Conservation (phyloP, 768 basidiomycete genomes). For the Clitopilus passeckerianus region DNA sequence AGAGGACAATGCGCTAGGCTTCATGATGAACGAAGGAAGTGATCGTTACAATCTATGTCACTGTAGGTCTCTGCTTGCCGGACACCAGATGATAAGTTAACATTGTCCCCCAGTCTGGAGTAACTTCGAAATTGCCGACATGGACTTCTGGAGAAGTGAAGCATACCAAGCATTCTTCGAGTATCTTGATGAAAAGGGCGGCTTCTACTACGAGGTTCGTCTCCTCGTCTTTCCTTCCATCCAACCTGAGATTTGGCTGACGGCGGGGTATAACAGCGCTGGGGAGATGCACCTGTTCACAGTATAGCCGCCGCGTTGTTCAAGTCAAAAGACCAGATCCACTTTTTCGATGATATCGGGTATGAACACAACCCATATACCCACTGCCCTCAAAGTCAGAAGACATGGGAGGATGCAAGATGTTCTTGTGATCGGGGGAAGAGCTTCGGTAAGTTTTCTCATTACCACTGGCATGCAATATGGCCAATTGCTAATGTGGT, state of each 20-base stretch:
- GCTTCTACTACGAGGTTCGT: slow-evolving; percentile 65
- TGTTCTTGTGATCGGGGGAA: slow-evolving; percentile 58
- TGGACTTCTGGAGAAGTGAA: slow-evolving; percentile 61
- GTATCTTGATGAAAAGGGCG: slow-evolving; percentile 55
- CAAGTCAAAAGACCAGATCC: slow-evolving; percentile 62
- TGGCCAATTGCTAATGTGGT: not conserved
- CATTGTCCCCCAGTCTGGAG: slow-evolving; percentile 41
- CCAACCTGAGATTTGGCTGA: slow-evolving; percentile 33
- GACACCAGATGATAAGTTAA: not conserved
- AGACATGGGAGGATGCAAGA: slow-evolving; percentile 43
- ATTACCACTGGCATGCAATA: not conserved
- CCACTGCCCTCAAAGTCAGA: slow-evolving; percentile 53
- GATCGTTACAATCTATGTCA: slow-evolving; percentile 75
- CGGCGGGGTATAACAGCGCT: slow-evolving; percentile 39
- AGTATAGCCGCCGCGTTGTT: slow-evolving; percentile 78
- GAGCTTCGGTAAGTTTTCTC: slow-evolving; percentile 50
- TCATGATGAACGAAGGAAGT: slow-evolving; percentile 66
- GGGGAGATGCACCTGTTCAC: slow-evolving; percentile 88
- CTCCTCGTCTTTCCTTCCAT: slow-evolving; percentile 26
- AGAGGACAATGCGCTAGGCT: slow-evolving; percentile 56
- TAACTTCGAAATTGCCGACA: slow-evolving; percentile 71
- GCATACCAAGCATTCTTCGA: slow-evolving; percentile 66
- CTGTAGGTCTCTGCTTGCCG: slow-evolving; percentile 41
- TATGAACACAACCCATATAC: slow-evolving; percentile 77
- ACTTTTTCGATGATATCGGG: slow-evolving; percentile 82